Conservation (phyloP, 2,329 filamentous ascomycete genomes). For the Stemphylium vesicarium region DNA sequence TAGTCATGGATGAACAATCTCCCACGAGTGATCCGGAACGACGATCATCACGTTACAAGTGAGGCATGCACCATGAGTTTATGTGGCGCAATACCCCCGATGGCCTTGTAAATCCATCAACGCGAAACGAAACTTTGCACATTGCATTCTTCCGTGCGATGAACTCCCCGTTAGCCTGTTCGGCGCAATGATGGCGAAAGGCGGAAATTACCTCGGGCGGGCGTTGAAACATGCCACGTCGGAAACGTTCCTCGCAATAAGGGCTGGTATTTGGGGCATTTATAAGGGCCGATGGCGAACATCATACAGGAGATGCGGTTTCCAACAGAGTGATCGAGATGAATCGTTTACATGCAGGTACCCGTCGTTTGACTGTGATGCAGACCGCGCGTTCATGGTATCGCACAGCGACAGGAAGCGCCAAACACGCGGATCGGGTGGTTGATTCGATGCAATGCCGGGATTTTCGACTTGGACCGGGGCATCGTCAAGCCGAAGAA, state of each 20-base stretch:
- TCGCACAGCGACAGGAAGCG: no score
- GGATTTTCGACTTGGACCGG: no score
- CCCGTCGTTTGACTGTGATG: constrained; percentile 3
- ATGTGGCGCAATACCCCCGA: neutral
- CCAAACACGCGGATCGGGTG: neutral
- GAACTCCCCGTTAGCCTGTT: neutral
- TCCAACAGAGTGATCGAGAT: neutral
- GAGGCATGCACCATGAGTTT: neutral
- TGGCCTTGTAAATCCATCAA: neutral
- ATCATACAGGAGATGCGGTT: neutral
- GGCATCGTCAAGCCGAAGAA: no score
- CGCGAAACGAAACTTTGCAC: neutral
- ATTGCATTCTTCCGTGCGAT: neutral
- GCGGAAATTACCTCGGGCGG: constrained; percentile 5
- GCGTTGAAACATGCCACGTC: constrained; percentile 6
- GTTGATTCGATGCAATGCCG: no score
- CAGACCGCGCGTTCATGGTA: neutral
- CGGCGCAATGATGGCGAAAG: neutral
- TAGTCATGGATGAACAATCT: neutral
- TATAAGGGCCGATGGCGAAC: constrained; percentile 3
- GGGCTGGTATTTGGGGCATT: constrained; percentile 6
- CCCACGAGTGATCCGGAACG: neutral
- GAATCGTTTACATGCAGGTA: constrained; percentile 10
- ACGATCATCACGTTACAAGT: neutral
- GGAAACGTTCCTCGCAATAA: neutral